Evolutionary conservation across 345 rosid species (phyloP).

Genomic region (Bruguiera parviflora): DNA sequence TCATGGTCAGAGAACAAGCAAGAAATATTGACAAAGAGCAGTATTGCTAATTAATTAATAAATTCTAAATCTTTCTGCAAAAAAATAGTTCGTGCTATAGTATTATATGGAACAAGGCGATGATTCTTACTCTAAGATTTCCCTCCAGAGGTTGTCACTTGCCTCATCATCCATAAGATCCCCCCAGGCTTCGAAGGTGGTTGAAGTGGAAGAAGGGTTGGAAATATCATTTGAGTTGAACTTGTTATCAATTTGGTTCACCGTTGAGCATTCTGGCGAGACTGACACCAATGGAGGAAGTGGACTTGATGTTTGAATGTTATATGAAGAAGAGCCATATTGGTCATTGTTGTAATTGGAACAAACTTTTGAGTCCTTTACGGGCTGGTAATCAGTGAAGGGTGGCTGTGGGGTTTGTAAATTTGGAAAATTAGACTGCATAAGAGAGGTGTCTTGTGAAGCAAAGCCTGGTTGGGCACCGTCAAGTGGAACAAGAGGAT

Average conservation of each 20-base stretch:
- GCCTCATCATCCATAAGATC: conserved; percentile 51
- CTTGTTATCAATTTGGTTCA: conserved; percentile 22
- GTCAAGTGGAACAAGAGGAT: conserved; percentile 20
- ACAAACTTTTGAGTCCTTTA: conserved; percentile 20
- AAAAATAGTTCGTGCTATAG: neutral
- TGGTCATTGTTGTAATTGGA: neutral
- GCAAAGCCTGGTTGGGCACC: conserved; percentile 24
- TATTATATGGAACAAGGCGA: neutral
- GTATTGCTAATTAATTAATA: too few species aligned
- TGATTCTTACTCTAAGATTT: conserved; percentile 48
- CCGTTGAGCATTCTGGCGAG: conserved; percentile 35
- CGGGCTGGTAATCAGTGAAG: conserved; percentile 6
- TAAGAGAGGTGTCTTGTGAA: conserved; percentile 28
- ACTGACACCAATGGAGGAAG: conserved; percentile 50
- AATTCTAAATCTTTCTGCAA: too few species aligned
- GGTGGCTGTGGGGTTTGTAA: conserved; percentile 21
- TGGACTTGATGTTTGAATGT: conserved; percentile 8
- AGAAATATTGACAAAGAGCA: too few species aligned
- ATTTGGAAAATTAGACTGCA: conserved; percentile 27
- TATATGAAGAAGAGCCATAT: conserved; percentile 20
- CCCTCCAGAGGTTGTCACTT: conserved; percentile 53
- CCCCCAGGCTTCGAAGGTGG: conserved; percentile 45
- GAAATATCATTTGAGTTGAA: conserved; percentile 29
- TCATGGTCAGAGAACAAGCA: too few species aligned
- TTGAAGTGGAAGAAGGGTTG: conserved; percentile 47